A percentile compares a stretch with the other conserved stretches of the same genome.
Conservation (phyloP, 2,329 filamentous ascomycete genomes). For the Harringtonia lauricola region DNA sequence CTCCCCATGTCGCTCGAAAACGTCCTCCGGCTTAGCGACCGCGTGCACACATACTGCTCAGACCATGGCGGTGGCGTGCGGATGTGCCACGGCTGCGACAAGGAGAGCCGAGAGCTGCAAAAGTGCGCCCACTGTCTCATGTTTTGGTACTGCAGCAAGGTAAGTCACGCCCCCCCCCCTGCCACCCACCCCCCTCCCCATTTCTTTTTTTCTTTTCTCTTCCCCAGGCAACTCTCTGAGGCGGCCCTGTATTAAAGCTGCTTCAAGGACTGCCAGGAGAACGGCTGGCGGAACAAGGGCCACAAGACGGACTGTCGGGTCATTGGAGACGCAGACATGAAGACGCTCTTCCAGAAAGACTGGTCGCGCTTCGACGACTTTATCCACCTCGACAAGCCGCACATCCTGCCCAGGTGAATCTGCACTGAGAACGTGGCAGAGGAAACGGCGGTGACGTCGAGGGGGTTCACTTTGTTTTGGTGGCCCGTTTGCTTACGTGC, state of each 20-base stretch:
- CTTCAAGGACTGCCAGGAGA: not conserved
- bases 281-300: constrained; percentile 1
- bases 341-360: not conserved
- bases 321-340: not conserved
- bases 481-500: no score
- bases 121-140: constrained; percentile 1
- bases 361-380: not conserved
- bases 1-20: not conserved
- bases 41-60: not conserved
- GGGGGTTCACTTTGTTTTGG: no score
- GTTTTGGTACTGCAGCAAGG: constrained; percentile 4
- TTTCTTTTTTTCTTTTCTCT: no score
- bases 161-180: not conserved
- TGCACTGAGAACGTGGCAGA: not conserved
- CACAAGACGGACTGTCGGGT: constrained; percentile 1
- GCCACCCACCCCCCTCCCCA: not conserved
- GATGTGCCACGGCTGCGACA: constrained; percentile 1
- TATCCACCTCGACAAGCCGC: not conserved
- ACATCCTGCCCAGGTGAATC: no score
- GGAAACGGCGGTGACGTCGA: not conserved
- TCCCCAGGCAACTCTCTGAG: no score
- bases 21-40: not conserved
- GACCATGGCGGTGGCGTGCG: not conserved
- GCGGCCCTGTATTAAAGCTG: no score
- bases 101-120: not conserved